These are phyloP conservation scores for Aspergillus sp. DNA, from an alignment of 2,329 filamentous ascomycete species.

Conservation along the genomic window DNA sequence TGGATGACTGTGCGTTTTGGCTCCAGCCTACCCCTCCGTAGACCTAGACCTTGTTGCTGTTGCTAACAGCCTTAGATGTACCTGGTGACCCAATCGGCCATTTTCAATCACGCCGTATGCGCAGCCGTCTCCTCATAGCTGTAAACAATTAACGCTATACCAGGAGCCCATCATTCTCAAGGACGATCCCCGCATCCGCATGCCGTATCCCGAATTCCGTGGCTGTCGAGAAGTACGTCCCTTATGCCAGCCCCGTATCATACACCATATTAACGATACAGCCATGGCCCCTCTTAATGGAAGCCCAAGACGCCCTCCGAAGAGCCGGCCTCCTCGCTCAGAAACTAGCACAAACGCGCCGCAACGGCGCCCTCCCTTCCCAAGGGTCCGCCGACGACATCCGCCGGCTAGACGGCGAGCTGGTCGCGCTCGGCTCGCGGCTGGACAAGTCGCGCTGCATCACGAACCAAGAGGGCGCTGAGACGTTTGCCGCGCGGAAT, in stretches of 20 bases:
- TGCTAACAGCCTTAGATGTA: constrained; percentile 13
- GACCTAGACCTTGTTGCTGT: too few relatives aligned
- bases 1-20: constrained; percentile 23
- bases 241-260: too few relatives aligned
- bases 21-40: too few relatives aligned
- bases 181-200: constrained; percentile 22
- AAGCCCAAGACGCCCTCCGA: constrained; percentile 17
- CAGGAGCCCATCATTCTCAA: constrained; percentile 20
- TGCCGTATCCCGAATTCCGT: constrained; percentile 19
- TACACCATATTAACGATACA: constrained; percentile 3
- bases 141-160: background rate
- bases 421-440: constrained; percentile 11
- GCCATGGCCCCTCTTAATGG: constrained; percentile 22
- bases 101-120: constrained; percentile 16
- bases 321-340: background rate
- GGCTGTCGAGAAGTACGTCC: constrained; percentile 17
- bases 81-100: constrained; percentile 18
- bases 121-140: background rate
- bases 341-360: background rate
- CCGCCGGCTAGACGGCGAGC: constrained; percentile 11
- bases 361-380: background rate
- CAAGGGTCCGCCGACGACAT: constrained; percentile 7
- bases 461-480: constrained; percentile 12
- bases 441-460: constrained; percentile 14
- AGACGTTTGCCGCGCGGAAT: constrained; percentile 14